These are phyloP conservation scores for Asterochloris erici DNA, from an alignment of 139 green algal genomes.

Conservation along the genomic window DNA sequence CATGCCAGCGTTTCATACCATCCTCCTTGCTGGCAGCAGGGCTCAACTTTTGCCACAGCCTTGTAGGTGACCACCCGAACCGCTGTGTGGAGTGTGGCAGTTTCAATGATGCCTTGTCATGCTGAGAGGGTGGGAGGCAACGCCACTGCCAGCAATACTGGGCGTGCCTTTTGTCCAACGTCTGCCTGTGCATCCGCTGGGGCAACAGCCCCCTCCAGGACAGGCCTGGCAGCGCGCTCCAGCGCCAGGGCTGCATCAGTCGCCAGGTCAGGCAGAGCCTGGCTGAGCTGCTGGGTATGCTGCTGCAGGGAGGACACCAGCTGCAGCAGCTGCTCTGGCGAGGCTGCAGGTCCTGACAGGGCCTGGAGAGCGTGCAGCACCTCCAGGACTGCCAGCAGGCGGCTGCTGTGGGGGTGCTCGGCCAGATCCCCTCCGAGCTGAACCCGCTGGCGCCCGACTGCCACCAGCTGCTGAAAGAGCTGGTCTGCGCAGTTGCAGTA, in stretches of 20 bases:
- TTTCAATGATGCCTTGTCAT: no score
- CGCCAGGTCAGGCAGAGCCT: slow-evolving; percentile 1
- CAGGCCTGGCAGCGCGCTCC: neutral
- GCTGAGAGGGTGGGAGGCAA: no score
- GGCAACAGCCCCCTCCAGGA: slow-evolving; percentile 1
- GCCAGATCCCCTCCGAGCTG: neutral
- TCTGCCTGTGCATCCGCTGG: neutral
- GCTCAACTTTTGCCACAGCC: no score
- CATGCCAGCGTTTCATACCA: no score
- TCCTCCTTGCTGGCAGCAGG: no score
- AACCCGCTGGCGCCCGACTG: neutral
- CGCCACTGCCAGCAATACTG: no score
- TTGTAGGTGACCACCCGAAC: no score
- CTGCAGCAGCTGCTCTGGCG: neutral
- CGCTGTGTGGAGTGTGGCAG: no score
- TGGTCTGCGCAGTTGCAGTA: neutral
- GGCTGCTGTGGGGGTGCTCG: neutral
- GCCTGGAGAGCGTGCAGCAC: neutral
- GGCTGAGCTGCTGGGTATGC: neutral
- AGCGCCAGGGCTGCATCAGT: neutral
- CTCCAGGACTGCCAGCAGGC: neutral
- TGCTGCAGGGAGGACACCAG: neutral
- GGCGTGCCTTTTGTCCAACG: neutral
- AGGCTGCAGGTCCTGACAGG: neutral
- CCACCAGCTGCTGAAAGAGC: slow-evolving; percentile 4